Percentiles rank a stretch among this genome's conserved stretches.
Conservation (phyloP, 352 stramenopile species). For the Pythium sp. region DNA sequence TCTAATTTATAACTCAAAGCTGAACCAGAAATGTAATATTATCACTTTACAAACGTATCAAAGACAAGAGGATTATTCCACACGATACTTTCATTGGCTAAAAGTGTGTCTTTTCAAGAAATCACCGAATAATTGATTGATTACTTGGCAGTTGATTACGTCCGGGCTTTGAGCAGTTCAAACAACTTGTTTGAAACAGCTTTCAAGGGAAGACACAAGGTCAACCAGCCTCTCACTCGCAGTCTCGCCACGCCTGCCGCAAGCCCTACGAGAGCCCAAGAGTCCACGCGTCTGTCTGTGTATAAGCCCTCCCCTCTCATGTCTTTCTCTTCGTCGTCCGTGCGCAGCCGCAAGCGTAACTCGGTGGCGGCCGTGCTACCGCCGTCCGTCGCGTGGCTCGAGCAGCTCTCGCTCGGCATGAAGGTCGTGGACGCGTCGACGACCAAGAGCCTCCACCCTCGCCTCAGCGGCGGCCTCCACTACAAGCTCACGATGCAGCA, state of each 20-base stretch:
- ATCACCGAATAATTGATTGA: not conserved
- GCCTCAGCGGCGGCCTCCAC: not conserved
- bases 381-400: conserved; percentile 11
- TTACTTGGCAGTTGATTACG: not conserved
- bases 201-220: not conserved
- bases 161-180: not conserved
- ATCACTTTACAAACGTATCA: not conserved
- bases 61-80: not conserved
- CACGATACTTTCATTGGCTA: not conserved
- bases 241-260: not conserved
- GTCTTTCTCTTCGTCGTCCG: not conserved
- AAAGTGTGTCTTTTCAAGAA: not conserved
- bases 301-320: not conserved
- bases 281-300: not conserved
- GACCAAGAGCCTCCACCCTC: not conserved
- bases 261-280: not conserved
- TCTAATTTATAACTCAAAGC: not conserved
- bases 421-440: not conserved
- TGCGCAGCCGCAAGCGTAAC: conserved; percentile 11
- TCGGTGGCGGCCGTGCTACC: not conserved
- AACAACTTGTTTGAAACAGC: not conserved
- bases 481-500: conserved; percentile 7
- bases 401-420: conserved; percentile 3
- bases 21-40: too few relatives aligned
- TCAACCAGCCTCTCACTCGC: not conserved